A percentile compares a stretch with the other conserved stretches of the same genome.
Evolutionary conservation across 2,329 filamentous ascomycete species (phyloP).

Genomic region (Dothideomycetes sp.): DNA sequence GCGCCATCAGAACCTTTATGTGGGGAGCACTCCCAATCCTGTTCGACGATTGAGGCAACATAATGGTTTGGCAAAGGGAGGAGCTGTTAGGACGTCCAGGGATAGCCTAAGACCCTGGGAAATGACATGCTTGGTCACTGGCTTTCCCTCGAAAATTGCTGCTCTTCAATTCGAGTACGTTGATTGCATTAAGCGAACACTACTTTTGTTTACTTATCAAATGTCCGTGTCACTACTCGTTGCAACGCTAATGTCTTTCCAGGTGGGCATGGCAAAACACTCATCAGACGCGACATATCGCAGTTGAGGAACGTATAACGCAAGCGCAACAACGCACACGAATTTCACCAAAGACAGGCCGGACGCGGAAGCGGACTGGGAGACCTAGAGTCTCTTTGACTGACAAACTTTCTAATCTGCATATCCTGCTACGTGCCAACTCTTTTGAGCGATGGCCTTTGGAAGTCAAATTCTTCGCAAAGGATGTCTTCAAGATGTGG

Average conservation of each 20-base stretch:
- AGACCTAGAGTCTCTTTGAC: conserved; percentile 50
- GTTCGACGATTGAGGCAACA: conserved; percentile 78
- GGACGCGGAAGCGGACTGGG: conserved; percentile 37
- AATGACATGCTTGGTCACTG: conserved; percentile 75
- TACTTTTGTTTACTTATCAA: too few species aligned
- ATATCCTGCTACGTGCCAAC: conserved; percentile 64
- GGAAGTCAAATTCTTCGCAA: conserved; percentile 63
- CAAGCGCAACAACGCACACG: conserved; percentile 27
- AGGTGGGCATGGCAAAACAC: conserved; percentile 92
- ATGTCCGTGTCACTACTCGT: too few species aligned
- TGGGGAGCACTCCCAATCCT: conserved; percentile 86
- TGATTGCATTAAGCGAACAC: too few species aligned
- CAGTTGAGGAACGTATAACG: conserved; percentile 49
- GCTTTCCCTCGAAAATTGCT: conserved; percentile 77
- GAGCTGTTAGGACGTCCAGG: conserved; percentile 65
- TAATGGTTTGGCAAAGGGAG: conserved; percentile 74
- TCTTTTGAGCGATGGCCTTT: conserved; percentile 82
- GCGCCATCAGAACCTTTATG: conserved; percentile 62
- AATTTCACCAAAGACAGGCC: conserved; percentile 26
- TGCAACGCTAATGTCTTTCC: conserved; percentile 1
- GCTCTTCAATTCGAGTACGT: conserved; percentile 88
- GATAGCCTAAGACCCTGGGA: conserved; percentile 72
- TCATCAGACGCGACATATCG: conserved; percentile 68
- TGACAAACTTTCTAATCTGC: conserved; percentile 67
- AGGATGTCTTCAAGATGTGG: conserved; percentile 63